Base-by-base conservation (phyloP, 176 grass and related monocot genomes). In the Aegilops bicornis region DNA sequence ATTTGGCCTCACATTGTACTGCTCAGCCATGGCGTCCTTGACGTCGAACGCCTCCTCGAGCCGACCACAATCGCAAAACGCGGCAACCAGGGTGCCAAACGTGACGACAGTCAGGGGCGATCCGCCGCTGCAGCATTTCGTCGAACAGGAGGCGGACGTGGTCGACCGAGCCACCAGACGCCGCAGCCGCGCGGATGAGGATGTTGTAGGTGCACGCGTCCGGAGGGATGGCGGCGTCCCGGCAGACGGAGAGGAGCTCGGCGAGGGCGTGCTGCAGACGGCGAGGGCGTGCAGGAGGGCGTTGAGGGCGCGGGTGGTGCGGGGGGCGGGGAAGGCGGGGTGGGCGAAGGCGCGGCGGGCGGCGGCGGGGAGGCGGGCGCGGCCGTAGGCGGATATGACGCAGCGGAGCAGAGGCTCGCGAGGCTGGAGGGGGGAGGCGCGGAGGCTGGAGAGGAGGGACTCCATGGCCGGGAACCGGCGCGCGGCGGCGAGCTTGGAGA, bases 381-480 rank as follows among this genome's bases (percentile, higher is more conserved):
- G 87, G 73, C 83, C 90, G 64, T 92, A 92, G 8, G 83, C 78
- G 24, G 73, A 79, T 33, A 92, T 89, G 42, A 92, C 62, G 59
- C 69, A 58, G 83, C 83, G 86, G 54, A 89, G 85, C 3, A 76
- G 73, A 24, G 47, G 73, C 8, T 76, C 73, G 25, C 73, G 42
- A 0, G 73, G 73, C 42, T 76, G 73, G 24, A 76, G 73, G 16
- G 73, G 0, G 14, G 73, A 76, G 73, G 24, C 73, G 73, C 73
- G 43, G 23, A 76, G 73, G 73, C 43, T 76, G 33, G 81, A 47
- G 87, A 93, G 91, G 56, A 91, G 20, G 35, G 82, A 77, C 66
- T 91, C 92, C 87, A 91, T 91, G 66, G 64, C 87, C 15, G 59
- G 62, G 82, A 94, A 94, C 66, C 82, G 83, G 36, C 92, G 92